Conservation (phyloP, 2,329 filamentous ascomycete species). For the Neocucurbitaria cava region DNA sequence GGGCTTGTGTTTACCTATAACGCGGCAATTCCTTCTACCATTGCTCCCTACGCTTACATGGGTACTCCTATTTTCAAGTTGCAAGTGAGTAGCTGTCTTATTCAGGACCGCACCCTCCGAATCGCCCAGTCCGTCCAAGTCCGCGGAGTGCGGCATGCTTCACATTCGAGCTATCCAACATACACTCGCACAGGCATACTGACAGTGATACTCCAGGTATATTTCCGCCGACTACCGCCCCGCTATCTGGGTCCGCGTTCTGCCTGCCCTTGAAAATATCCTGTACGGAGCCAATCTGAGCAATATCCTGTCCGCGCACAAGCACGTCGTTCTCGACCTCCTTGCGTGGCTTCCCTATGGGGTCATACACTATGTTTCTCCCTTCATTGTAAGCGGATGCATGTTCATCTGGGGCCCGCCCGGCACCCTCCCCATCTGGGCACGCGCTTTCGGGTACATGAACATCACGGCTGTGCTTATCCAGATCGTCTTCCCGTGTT, state of each 20-base stretch:
- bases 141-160: background rate
- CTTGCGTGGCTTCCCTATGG: conserved; percentile 95
- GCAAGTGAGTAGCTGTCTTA: conserved; percentile 71
- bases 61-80: conserved; percentile 90
- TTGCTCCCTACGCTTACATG: conserved; percentile 85
- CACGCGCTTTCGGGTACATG: conserved; percentile 89
- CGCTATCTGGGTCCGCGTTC: conserved; percentile 92
- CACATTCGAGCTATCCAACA: background rate
- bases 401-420: conserved; percentile 92
- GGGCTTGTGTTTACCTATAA: conserved; percentile 80
- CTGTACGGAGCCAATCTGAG: conserved; percentile 94
- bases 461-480: conserved; percentile 86
- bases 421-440: conserved; percentile 83
- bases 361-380: conserved; percentile 86
- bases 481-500: conserved; percentile 90
- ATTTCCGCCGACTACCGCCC: conserved; percentile 88
- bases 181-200: conserved; percentile 16
- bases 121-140: background rate
- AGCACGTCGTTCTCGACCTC: conserved; percentile 81
- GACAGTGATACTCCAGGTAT: conserved; percentile 65
- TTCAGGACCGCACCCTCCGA: background rate
- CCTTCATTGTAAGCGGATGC: conserved; percentile 76
- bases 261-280: conserved; percentile 94
- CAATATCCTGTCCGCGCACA: conserved; percentile 92
- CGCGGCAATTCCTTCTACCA: conserved; percentile 89